Conservation (phyloP, 1,139 yeast species). For the Kodamaea anthophila region DNA sequence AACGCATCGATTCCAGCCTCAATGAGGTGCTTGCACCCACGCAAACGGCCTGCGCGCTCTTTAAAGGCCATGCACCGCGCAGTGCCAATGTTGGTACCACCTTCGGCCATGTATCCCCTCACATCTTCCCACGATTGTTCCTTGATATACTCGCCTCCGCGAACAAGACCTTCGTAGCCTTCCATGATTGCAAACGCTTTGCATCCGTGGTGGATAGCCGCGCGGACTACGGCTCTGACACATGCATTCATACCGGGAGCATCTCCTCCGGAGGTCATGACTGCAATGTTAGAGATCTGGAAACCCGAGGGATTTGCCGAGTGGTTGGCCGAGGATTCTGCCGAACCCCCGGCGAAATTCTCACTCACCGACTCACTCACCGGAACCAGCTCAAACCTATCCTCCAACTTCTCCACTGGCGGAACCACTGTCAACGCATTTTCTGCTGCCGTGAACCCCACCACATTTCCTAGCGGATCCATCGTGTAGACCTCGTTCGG, state of each 20-base stretch:
- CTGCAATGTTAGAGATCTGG: slow-evolving; percentile 59
- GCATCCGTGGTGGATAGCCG: slow-evolving; percentile 85
- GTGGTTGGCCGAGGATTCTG: no score
- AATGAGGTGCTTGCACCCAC: slow-evolving; percentile 79
- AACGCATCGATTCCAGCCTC: slow-evolving; percentile 89
- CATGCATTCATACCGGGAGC: slow-evolving; percentile 98
- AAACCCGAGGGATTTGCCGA: slow-evolving; percentile 7
- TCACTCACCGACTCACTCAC: slow-evolving; percentile 9
- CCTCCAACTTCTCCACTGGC: slow-evolving; percentile 21
- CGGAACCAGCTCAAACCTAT: slow-evolving; percentile 11
- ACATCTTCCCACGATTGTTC: slow-evolving; percentile 90
- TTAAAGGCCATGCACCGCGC: slow-evolving; percentile 86
- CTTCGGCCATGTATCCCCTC: slow-evolving; percentile 82
- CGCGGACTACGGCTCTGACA: slow-evolving; percentile 88
- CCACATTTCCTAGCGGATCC: slow-evolving; percentile 61
- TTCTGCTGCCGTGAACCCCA: slow-evolving; percentile 58
- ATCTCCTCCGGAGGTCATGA: slow-evolving; percentile 98
- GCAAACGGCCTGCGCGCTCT: slow-evolving; percentile 76
- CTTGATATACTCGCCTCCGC: slow-evolving; percentile 71
- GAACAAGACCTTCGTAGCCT: slow-evolving; percentile 91
- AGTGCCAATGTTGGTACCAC: slow-evolving; percentile 95
- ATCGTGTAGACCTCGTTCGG: slow-evolving; percentile 64
- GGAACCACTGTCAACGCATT: slow-evolving; percentile 55
- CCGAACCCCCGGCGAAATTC: no score
- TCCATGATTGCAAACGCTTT: slow-evolving; percentile 92